These are phyloP conservation scores for Piloderma croceum DNA, from an alignment of 768 basidiomycete species.

Conservation along the genomic window DNA sequence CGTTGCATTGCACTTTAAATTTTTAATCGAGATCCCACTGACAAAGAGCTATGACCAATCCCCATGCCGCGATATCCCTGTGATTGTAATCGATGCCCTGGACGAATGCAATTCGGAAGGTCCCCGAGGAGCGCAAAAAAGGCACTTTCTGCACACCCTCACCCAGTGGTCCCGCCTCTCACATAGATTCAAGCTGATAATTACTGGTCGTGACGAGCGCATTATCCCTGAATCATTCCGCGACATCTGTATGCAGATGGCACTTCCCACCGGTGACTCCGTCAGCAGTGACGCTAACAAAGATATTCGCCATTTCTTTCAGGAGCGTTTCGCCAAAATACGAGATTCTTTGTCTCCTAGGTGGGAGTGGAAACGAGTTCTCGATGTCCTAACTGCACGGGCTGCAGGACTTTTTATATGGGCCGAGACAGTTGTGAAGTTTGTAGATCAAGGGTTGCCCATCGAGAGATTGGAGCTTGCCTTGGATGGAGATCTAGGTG, in stretches of 20 bases:
- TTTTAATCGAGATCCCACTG: conserved; percentile 18
- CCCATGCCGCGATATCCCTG: no score
- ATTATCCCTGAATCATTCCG: conserved; percentile 9
- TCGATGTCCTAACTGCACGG: conserved; percentile 16
- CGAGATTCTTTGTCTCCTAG: conserved; percentile 5
- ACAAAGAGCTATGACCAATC: conserved; percentile 2
- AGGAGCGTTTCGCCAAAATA: conserved; percentile 11
- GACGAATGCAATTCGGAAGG: conserved; percentile 24
- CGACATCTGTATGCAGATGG: conserved; percentile 11
- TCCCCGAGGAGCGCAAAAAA: conserved; percentile 12
- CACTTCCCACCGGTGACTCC: conserved; percentile 12
- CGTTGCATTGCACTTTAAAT: conserved; percentile 10
- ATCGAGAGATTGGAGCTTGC: no score
- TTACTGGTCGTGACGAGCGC: conserved; percentile 23
- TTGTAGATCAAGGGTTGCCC: no score
- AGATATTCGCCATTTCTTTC: conserved; percentile 22
- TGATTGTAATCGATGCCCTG: conserved; percentile 27
- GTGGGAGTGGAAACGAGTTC: conserved; percentile 14
- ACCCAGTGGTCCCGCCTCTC: conserved; percentile 18
- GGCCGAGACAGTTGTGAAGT: conserved; percentile 19
- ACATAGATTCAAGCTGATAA: conserved; percentile 19
- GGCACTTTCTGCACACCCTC: conserved; percentile 16
- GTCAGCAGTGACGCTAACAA: conserved; percentile 12
- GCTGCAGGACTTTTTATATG: conserved; percentile 28
- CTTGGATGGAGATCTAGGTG: no score